A percentile compares a stretch with the other conserved stretches of the same genome.
Evolutionary conservation across 371 early-diverging fungal genomes (phyloP).

Genomic region (Amoeboaphelidium protococcarum): DNA sequence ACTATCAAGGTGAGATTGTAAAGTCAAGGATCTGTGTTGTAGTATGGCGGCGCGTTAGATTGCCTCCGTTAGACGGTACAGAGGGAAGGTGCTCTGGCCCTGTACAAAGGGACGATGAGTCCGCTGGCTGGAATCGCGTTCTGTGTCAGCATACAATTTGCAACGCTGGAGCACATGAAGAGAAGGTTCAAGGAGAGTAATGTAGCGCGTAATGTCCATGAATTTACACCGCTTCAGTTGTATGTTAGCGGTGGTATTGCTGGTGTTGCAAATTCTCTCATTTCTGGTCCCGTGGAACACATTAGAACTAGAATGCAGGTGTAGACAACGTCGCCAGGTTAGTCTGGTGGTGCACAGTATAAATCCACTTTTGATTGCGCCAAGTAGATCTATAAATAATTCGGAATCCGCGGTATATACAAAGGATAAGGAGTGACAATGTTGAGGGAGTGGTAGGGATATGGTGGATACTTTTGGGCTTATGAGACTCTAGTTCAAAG

Average conservation of each 20-base stretch:
- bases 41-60: conserved; percentile 38
- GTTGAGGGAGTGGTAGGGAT: conserved; percentile 16
- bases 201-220: not conserved
- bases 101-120: conserved; percentile 56
- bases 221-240: conserved; percentile 13
- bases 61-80: conserved; percentile 34
- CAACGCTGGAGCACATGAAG: conserved; percentile 18
- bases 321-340: conserved; percentile 16
- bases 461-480: conserved; percentile 11
- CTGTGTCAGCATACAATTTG: conserved; percentile 32
- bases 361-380: conserved; percentile 18
- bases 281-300: conserved; percentile 26
- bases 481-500: conserved; percentile 10
- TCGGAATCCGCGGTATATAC: conserved; percentile 19
- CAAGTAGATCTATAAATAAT: conserved; percentile 8
- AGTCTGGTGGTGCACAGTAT: conserved; percentile 6
- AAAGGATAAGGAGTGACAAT: conserved; percentile 25
- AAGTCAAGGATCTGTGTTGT: conserved; percentile 26
- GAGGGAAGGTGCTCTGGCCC: conserved; percentile 45
- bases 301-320: conserved; percentile 47
- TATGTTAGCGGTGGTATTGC: conserved; percentile 18
- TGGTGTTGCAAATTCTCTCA: conserved; percentile 19
- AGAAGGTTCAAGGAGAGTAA: conserved; percentile 11
- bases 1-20: conserved; percentile 43
- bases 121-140: conserved; percentile 65